phyloP scores from a whole-genome alignment of 1,139 yeast genomes.

The Suhomyces choctaworum region DNA sequence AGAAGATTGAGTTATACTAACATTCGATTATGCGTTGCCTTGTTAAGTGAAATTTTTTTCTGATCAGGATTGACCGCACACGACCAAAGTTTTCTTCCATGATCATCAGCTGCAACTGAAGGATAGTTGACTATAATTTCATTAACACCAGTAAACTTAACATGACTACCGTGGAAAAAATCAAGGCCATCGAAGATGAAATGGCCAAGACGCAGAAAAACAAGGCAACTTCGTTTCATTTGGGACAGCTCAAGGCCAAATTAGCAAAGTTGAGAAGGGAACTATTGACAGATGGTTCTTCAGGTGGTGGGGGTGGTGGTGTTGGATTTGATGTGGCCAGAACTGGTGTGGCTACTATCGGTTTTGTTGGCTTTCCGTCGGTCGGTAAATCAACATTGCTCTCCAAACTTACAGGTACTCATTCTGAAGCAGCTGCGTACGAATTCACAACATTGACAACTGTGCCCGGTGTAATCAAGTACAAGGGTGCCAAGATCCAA shows the following conservation, averaged over 20 bases:
- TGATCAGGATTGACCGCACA: conserved; percentile 2
- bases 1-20: neutral
- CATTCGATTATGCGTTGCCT: conserved; percentile 1
- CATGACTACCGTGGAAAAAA: conserved; percentile 87
- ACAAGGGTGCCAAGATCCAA: conserved; percentile 96
- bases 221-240: conserved; percentile 92
- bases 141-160: no score
- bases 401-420: conserved; percentile 89
- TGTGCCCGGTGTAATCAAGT: conserved; percentile 93
- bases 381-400: conserved; percentile 94
- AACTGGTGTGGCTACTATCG: conserved; percentile 96
- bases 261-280: conserved; percentile 93
- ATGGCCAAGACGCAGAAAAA: conserved; percentile 95
- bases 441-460: conserved; percentile 97
- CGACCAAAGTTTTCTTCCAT: conserved; percentile 14
- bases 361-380: conserved; percentile 97
- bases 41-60: conserved; percentile 17
- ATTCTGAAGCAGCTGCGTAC: conserved; percentile 95
- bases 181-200: conserved; percentile 92
- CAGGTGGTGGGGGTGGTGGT: conserved; percentile 86
- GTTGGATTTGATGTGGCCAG: conserved; percentile 96
- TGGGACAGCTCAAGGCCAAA: conserved; percentile 96
- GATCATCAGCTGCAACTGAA: conserved; percentile 10
- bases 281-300: conserved; percentile 72
- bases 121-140: no score